These are phyloP conservation scores for Collybia mongolica DNA, from an alignment of 768 basidiomycete species.

Conservation along the genomic window DNA sequence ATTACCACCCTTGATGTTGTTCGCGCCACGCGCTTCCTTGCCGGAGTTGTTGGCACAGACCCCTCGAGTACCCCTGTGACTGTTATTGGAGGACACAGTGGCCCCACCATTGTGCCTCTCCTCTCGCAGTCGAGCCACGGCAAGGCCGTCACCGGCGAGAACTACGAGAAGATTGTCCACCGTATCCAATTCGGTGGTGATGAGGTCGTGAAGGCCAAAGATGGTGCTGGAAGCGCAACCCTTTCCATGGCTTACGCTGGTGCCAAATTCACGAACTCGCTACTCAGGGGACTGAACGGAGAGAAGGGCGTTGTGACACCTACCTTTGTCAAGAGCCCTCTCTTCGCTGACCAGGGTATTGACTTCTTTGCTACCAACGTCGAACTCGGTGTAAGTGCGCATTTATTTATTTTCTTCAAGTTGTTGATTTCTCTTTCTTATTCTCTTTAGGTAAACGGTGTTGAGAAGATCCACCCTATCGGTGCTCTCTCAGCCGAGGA, in stretches of 20 bases:
- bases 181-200: constrained; percentile 98
- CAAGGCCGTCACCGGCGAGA: constrained; percentile 72
- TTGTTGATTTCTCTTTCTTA: constrained; percentile 8
- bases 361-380: constrained; percentile 95
- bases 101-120: constrained; percentile 95
- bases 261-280: constrained; percentile 81
- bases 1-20: constrained; percentile 99
- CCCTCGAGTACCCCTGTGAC: constrained; percentile 73
- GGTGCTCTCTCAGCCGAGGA: constrained; percentile 81
- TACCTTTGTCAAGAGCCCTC: constrained; percentile 86
- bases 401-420: not conserved
- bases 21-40: constrained; percentile 89
- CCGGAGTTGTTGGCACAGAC: constrained; percentile 60
- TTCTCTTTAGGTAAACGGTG: constrained; percentile 66
- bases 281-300: constrained; percentile 84
- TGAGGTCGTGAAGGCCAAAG: constrained; percentile 98
- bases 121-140: constrained; percentile 80
- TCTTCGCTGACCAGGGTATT: constrained; percentile 83
- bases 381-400: constrained; percentile 81
- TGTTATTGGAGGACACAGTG: constrained; percentile 95
- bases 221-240: constrained; percentile 90
- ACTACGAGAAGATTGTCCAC: constrained; percentile 76
- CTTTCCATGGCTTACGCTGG: constrained; percentile 96
- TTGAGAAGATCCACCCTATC: constrained; percentile 88
- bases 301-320: constrained; percentile 85